These are phyloP conservation scores for Metschnikowia anglica DNA, from an alignment of 805 yeast species.

Conservation along the genomic window DNA sequence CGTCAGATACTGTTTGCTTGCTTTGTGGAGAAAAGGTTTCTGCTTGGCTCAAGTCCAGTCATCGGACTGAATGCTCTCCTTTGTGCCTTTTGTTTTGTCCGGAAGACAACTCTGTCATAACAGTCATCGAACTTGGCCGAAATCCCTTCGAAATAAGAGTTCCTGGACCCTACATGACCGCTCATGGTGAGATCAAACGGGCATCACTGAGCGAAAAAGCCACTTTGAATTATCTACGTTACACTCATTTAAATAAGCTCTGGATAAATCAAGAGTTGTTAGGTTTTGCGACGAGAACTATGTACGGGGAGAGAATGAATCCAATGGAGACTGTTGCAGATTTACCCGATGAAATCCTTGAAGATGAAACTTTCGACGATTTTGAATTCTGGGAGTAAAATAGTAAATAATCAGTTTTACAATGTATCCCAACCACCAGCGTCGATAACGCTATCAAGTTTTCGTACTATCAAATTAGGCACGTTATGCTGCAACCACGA, in stretches of 20 bases:
- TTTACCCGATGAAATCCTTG: slow-evolving; percentile 7
- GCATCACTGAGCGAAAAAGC: slow-evolving; percentile 59
- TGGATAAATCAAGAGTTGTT: slow-evolving; percentile 64
- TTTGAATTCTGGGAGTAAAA: slow-evolving; percentile 10
- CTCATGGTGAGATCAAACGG: slow-evolving; percentile 71
- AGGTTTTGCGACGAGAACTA: slow-evolving; percentile 41
- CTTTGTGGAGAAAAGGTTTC: slow-evolving; percentile 30
- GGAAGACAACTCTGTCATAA: slow-evolving; percentile 27
- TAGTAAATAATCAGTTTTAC: slow-evolving; percentile 37
- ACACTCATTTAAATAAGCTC: slow-evolving; percentile 51
- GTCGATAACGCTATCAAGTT: slow-evolving; percentile 75
- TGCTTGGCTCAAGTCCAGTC: slow-evolving; percentile 1
- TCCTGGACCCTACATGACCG: slow-evolving; percentile 70
- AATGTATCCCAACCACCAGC: slow-evolving; percentile 96
- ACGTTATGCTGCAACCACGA: slow-evolving; percentile 80
- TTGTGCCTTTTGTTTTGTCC: slow-evolving; percentile 15
- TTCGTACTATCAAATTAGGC: slow-evolving; percentile 73
- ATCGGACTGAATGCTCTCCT: slow-evolving; percentile 12
- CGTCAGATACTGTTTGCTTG: slow-evolving; percentile 32
- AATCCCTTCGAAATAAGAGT: slow-evolving; percentile 33
- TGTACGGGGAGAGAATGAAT: slow-evolving; percentile 12
- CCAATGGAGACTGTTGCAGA: slow-evolving; percentile 10
- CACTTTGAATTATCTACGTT: slow-evolving; percentile 51
- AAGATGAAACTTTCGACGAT: slow-evolving; percentile 14
- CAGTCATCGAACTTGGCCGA: slow-evolving; percentile 26